A percentile compares a stretch with the other conserved stretches of the same genome.
Conservation (phyloP, 2,329 filamentous ascomycete genomes). For the Phyllosticta capitalensis region DNA sequence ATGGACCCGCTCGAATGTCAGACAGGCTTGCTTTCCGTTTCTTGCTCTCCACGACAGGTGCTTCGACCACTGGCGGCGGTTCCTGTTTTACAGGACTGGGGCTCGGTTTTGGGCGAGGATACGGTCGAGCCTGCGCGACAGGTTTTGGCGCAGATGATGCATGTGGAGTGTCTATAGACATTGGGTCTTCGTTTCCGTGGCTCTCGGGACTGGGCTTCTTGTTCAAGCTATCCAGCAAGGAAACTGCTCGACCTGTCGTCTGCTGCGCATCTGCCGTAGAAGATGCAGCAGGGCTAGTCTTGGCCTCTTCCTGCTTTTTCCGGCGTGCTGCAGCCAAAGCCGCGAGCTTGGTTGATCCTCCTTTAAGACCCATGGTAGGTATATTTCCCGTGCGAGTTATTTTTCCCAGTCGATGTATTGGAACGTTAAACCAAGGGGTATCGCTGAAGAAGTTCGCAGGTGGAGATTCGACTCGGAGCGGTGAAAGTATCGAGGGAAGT, state of each 20-base stretch:
- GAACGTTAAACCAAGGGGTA: conserved; percentile 74
- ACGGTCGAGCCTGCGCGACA: neutral
- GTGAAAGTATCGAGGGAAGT: conserved; percentile 7
- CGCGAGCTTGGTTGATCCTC: conserved; percentile 75
- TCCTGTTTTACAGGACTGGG: conserved; percentile 3
- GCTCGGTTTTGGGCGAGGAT: conserved; percentile 2
- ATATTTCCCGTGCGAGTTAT: conserved; percentile 52
- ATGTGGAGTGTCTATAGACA: neutral
- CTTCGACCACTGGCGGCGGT: neutral
- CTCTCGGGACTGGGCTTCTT: conserved; percentile 3
- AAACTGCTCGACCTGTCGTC: conserved; percentile 27
- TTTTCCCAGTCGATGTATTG: conserved; percentile 51
- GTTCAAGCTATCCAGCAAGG: conserved; percentile 36
- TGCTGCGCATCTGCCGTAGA: conserved; percentile 10
- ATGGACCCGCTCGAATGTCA: conserved; percentile 38
- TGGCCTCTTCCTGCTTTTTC: conserved; percentile 64
- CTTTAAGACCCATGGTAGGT: conserved; percentile 61
- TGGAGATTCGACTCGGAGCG: conserved; percentile 21
- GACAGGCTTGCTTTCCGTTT: conserved; percentile 13
- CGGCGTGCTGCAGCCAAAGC: conserved; percentile 78
- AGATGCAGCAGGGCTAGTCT: conserved; percentile 16
- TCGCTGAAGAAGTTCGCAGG: conserved; percentile 64
- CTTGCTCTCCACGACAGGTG: neutral
- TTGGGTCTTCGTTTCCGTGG: conserved; percentile 18
- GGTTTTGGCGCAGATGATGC: neutral